A percentile compares a stretch with the other conserved stretches of the same genome.
Evolutionary conservation across 176 grass and related monocot species (phyloP).

Genomic region (Alopecurus myosuroides): DNA sequence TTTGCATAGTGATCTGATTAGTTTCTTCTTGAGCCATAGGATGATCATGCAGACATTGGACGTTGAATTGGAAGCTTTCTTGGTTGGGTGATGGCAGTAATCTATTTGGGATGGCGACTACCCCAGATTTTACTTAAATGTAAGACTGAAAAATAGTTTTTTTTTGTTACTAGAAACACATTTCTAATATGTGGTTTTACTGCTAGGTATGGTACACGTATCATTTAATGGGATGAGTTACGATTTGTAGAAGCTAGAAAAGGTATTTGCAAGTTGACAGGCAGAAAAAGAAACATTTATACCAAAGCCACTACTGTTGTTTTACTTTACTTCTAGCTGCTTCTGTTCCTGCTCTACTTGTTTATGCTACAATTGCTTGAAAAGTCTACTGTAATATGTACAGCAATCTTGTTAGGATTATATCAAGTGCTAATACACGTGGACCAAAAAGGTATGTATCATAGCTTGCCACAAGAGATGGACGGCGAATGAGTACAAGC

Average conservation of each 20-base stretch:
- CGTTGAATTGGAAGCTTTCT: too few relatives aligned
- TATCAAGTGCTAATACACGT: too few relatives aligned
- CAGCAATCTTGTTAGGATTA: too few relatives aligned
- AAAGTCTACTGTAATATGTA: too few relatives aligned
- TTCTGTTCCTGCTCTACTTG: not conserved
- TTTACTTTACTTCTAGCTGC: not conserved
- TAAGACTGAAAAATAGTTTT: slow-evolving; percentile 23
- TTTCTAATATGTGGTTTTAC: not conserved
- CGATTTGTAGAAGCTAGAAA: not conserved
- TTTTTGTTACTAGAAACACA: not conserved
- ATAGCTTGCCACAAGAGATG: too few relatives aligned
- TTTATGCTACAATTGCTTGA: not conserved
- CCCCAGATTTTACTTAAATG: slow-evolving; percentile 93
- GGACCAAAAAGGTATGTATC: too few relatives aligned
- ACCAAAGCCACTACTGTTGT: not conserved
- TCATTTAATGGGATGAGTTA: not conserved
- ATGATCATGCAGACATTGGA: too few relatives aligned
- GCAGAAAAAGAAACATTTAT: not conserved
- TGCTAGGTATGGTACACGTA: not conserved
- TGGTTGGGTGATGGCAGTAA: too few relatives aligned
- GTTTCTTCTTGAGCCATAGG: slow-evolving; percentile 14
- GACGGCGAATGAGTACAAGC: too few relatives aligned
- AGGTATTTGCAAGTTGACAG: not conserved
- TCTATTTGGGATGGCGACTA: slow-evolving; percentile 92
- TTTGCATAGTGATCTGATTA: slow-evolving; percentile 11